phyloP scores from a whole-genome alignment of 306 rosid genomes.

The Glycine soja region DNA sequence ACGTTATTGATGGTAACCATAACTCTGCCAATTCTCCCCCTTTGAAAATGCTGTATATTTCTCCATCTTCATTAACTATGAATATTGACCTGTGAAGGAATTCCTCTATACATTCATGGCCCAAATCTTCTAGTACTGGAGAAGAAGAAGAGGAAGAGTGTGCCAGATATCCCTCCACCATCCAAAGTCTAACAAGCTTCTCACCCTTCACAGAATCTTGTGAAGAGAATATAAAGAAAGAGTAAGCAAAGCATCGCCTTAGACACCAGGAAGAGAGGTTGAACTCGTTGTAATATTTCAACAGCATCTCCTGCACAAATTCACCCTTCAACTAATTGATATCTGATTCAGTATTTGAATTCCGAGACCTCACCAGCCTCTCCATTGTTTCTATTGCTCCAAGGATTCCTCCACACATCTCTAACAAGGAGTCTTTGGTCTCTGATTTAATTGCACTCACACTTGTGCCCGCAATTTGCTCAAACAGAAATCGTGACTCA shows the following conservation, averaged over 20 bases:
- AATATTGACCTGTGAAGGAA: background rate
- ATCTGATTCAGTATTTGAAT: background rate
- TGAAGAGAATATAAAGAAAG: background rate
- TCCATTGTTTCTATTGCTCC: background rate
- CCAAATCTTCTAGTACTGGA: background rate
- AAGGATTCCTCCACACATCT: no score
- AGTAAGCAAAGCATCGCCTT: slow-evolving; percentile 19
- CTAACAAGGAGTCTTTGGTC: no score
- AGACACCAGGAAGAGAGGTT: background rate
- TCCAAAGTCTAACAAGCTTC: background rate
- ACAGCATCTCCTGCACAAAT: background rate
- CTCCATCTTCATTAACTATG: background rate
- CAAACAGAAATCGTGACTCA: background rate
- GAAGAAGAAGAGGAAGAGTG: background rate
- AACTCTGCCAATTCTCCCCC: background rate
- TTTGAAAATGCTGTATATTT: no score
- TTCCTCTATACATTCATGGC: background rate
- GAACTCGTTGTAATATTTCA: background rate
- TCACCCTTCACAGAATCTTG: background rate
- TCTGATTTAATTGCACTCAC: no score
- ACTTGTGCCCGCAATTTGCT: background rate
- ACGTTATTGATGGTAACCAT: background rate
- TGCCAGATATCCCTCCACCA: slow-evolving; percentile 23
- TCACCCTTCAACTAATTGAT: background rate
- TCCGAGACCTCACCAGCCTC: background rate